Base-by-base conservation (phyloP, 139 green algal species). In the Microglena sp. region DNA sequence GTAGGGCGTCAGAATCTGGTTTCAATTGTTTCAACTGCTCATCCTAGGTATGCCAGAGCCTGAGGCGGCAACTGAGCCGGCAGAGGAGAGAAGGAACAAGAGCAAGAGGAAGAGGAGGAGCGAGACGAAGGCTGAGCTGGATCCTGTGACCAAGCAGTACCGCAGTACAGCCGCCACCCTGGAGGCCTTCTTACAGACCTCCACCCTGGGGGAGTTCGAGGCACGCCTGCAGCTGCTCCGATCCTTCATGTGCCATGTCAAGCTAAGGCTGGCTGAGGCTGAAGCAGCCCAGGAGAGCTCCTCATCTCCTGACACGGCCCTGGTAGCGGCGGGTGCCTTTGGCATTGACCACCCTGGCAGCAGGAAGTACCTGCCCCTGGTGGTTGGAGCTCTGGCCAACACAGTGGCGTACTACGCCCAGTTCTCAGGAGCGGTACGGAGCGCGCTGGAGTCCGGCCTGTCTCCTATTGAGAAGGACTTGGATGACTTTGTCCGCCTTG, bases 111-210 rank as follows among this genome's bases (percentile, higher is more conserved):
- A 3, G 4, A 3, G 8, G 60, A 67, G 60, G 40, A 5, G 34
- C 3, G 11, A n/a, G 60, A 35, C 4, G 8, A 22, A 45, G 62
- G n/a, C n/a, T n/a, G n/a, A n/a, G n/a, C n/a, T n/a, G n/a, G n/a
- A n/a, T n/a, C n/a, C n/a, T n/a, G n/a, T n/a, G n/a, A n/a, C n/a
- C n/a, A n/a, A n/a, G 31, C 58, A 34, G 22, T 65, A 65, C 60
- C 46, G 72, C 7, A 63, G 65, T 21, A 58, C 69, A 4, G 81
- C 82, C 0, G 55, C 70, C 15, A 68, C 82, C 3, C 46, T 96
- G 21, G 90, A 99, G 81, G 76, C 92, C 18, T 99, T 95, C 33
- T 56, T 97, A 36, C 89, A 95, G 82, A 85, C 77, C 1, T 86
- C 83, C 26, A 87, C 90, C 2, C 45, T 94, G 2, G 93, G 93